Evolutionary conservation across 495 filamentous ascomycete species (phyloP), one percentile per base, ranked within the genome.

Genomic region (Podospora didyma): DNA sequence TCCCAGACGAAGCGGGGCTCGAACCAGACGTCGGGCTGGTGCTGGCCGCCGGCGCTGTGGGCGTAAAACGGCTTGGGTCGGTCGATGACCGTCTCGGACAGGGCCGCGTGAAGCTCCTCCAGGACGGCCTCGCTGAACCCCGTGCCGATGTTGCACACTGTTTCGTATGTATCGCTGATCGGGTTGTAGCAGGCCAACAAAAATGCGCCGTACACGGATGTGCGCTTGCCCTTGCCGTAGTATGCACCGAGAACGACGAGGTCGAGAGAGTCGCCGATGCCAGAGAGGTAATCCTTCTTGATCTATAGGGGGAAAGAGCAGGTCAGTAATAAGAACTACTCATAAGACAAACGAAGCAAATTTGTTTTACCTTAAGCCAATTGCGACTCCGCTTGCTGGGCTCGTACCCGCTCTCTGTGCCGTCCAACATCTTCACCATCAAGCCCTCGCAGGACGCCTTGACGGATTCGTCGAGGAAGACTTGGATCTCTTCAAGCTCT

Each of bases 341-440:
- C n/a, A 22, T 17, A 35, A 21, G 46, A 17, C 17, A 55, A 46
- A 35, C 4, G 10, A 17, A 22, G 5, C 17, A 16, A 60, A n/a
- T n/a, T n/a, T n/a, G n/a, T n/a, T 71, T 50, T 76, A 89, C 90
- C 82, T 98, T 98, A 28, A 98, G 85, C 94, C 94, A 98, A 63
- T 98, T 98, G 23, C 91, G 89, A 78, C 88, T 92, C 46, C 94
- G 86, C 70, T 95, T 96, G 69, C 87, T 91, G 3, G 94, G 94
- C 76, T 97, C 92, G 62, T 98, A 98, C 57, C 88, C 88, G 65
- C 88, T 93, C 68, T 96, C 91, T 0, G 80, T 72, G 2, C 93
- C 96, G 64, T 97, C 91, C 51, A 98, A 74, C 93, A 97, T 98
- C 74, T 98, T 98, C 11, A 98, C 94, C 94, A 98, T 98, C 34